Base-by-base conservation (phyloP, 192 early-diverging fungal species). In the Linnemannia hyalina region DNA sequence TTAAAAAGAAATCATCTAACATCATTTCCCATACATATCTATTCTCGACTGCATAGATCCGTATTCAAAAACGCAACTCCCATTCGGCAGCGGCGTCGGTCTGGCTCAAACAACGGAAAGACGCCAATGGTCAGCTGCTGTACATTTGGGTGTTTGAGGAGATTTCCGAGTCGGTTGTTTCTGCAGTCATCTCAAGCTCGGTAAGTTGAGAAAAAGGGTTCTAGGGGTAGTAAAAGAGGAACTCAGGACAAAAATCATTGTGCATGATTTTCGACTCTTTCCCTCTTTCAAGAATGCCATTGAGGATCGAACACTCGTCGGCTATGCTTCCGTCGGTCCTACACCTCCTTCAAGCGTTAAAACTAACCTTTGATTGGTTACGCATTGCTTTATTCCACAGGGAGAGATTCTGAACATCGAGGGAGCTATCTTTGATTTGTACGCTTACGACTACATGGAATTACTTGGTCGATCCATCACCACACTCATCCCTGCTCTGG, bases 141-240 rank as follows among this genome's bases (percentile, higher is more conserved):
- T 90, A 90, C 36, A 92, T 94, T 6, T 94, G 93, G 93, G 91
- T 94, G 42, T 92, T 94, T 80, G 92, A 94, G 73, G 92, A 93
- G 55, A 92, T 93, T 63, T 87, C 89, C 32, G 92, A 94, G 77
- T 83, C 83, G 0, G 87, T 78, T 35, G 88, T 90, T 29, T 76
- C 76, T 36, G 75, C 78, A 29, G 85, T 88, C 68, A 86, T 91
- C 46, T 81, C 89, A 5, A 77, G 85, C 5, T 76, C 88, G 63
- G 90, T 91, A 80, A n/a, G 76, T 75, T 42, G 20, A 46, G n/a
- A 26, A 57, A 57, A 57, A 16, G 7, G 47, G 32, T 35, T 65
- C 38, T 69, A 23, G 26, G 13, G 23, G 40, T 4, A 13, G 20
- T 26, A 68, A 11, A 0, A 70, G 26, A 11, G 60, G 26, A 32